These are phyloP conservation scores for Cercophora scortea DNA, from an alignment of 495 filamentous ascomycete genomes.

Conservation along the genomic window DNA sequence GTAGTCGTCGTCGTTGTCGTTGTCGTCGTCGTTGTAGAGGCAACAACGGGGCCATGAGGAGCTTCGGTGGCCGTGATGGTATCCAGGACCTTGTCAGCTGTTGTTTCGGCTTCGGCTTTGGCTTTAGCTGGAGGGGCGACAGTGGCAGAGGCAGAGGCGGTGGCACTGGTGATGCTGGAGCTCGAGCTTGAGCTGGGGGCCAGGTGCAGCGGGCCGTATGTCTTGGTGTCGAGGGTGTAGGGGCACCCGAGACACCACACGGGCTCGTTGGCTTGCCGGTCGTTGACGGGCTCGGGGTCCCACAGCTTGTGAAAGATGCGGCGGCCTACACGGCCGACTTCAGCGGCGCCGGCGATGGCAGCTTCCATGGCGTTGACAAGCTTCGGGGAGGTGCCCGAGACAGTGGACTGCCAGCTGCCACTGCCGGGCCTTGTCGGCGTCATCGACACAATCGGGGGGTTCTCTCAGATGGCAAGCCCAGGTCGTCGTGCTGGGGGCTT, in stretches of 20 bases:
- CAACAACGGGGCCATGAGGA: too few species aligned
- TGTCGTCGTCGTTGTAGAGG: too few species aligned
- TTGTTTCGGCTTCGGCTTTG: neutral
- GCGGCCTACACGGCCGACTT: conserved; percentile 42
- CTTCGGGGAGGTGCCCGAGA: conserved; percentile 20
- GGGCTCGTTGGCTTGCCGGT: conserved; percentile 53
- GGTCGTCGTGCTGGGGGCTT: too few species aligned
- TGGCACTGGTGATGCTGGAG: conserved; percentile 6
- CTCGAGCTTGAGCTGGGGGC: conserved; percentile 6
- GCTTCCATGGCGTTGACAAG: conserved; percentile 31
- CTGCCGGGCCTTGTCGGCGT: conserved; percentile 12
- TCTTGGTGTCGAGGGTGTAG: conserved; percentile 48
- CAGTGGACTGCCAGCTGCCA: conserved; percentile 22
- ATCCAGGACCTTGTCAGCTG: too few species aligned
- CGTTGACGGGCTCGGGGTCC: conserved; percentile 88
- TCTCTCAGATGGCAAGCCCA: too few species aligned
- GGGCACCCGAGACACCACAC: conserved; percentile 86
- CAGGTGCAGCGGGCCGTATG: conserved; percentile 3
- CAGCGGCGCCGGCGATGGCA: conserved; percentile 29
- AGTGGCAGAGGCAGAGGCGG: conserved; percentile 13
- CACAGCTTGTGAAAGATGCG: conserved; percentile 88
- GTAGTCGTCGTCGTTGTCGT: too few species aligned
- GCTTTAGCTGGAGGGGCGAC: too few species aligned
- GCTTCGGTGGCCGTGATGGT: too few species aligned
- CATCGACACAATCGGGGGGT: conserved; percentile 5